Evolutionary conservation across 768 basidiomycete genomes (phyloP), one percentile per base, ranked within the genome.

Genomic region (Leucogyrophana mollusca): DNA sequence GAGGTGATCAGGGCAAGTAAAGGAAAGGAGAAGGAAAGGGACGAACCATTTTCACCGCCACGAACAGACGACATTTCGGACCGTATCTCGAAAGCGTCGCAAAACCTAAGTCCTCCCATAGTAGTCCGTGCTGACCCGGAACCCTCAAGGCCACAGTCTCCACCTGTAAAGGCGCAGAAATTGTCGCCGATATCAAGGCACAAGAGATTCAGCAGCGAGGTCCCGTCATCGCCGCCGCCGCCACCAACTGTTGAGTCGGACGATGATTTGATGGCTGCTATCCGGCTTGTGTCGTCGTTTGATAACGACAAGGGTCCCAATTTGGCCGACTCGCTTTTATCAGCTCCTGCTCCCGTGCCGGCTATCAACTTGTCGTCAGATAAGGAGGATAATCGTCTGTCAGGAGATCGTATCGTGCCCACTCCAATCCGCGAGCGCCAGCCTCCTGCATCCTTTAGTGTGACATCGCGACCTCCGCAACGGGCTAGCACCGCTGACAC

Each of bases 401-500:
- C 27, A 6, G 27, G 27, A 30, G 46, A 65, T 20, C 56, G 49
- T 27, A 65, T 67, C 14, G 54, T 77, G 16, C 83, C 83, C 8
- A 83, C 82, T 39, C 76, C 76, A 18, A 83, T 85, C 51, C 79
- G 76, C 51, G 70, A 74, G 55, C 73, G 80, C 24, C 65, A 75
- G 38, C 77, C 81, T 4, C 73, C 73, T 9, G 74, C 79, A 6
- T 69, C 80, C 21, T 85, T 85, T 55, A 79, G 78, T 48, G 83
- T 85, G 37, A 80, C 78, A 2, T 83, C 82, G 16, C 66, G 83
- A 17, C 82, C 82, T 17, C 67, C 72, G 39, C 59, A 77, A 22
- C 58, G 60, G 41, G 69, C 55, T 7, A 67, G 62, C 11, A 53
- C 37, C 1, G 42, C 27, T 30, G 65, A 60, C 16, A 44, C 47